phyloP scores from a whole-genome alignment of 1,284 basidiomycete genomes.

The Meripilus lineatus region DNA sequence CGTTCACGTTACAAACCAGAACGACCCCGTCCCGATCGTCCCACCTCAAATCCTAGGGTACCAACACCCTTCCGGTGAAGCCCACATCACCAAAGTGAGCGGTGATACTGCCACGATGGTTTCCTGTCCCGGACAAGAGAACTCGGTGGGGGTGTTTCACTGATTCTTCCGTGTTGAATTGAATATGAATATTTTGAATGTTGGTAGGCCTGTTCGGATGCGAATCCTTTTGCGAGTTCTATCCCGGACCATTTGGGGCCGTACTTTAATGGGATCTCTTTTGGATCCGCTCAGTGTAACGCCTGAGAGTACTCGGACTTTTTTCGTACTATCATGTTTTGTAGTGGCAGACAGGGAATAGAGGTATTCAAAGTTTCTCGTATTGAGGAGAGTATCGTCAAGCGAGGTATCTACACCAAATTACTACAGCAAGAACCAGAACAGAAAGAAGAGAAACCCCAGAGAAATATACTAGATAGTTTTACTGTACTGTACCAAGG shows the following conservation, averaged over 20 bases:
- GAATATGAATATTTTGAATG: neutral
- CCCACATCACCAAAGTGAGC: slow-evolving; percentile 27
- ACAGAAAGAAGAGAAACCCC: too few relatives aligned
- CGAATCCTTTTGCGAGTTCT: slow-evolving; percentile 17
- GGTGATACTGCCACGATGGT: slow-evolving; percentile 19
- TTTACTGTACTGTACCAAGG: too few relatives aligned
- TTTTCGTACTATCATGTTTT: too few relatives aligned
- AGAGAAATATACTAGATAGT: too few relatives aligned
- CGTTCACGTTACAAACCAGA: slow-evolving; percentile 31
- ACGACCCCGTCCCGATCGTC: slow-evolving; percentile 32
- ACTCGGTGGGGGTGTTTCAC: slow-evolving; percentile 14
- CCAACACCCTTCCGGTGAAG: slow-evolving; percentile 30
- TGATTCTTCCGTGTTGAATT: neutral
- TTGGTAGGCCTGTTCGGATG: slow-evolving; percentile 22
- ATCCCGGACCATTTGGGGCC: slow-evolving; percentile 26
- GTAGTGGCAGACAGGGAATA: too few relatives aligned
- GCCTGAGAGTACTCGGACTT: too few relatives aligned
- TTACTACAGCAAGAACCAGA: too few relatives aligned
- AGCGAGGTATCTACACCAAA: too few relatives aligned
- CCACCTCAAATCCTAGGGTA: slow-evolving; percentile 29
- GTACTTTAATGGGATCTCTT: slow-evolving; percentile 24
- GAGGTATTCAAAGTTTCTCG: too few relatives aligned
- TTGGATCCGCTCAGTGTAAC: too few relatives aligned
- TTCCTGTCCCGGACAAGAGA: slow-evolving; percentile 28
- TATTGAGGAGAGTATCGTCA: too few relatives aligned